Percentiles rank a stretch among this genome's conserved stretches.
Conservation (phyloP, 495 filamentous ascomycete species). For the Rhypophila decipiens region DNA sequence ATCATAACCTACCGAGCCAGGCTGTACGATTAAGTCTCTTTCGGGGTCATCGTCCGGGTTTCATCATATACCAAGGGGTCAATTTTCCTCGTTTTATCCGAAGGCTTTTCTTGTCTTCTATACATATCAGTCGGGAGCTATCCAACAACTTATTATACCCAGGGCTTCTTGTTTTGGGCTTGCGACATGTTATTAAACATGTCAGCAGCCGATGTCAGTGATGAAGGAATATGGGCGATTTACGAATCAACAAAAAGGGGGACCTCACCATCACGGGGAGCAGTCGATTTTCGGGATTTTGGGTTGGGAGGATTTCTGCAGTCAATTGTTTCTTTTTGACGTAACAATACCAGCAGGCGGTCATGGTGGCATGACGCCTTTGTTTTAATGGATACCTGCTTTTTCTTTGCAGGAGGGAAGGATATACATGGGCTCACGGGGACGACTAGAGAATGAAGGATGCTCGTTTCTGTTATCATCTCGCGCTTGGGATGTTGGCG, state of each 20-base stretch:
- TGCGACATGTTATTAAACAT: neutral
- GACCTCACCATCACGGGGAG: neutral
- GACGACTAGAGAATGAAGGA: too few species aligned
- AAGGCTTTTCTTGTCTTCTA: slow-evolving; percentile 10
- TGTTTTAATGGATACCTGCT: slow-evolving; percentile 1
- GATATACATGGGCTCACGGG: too few species aligned
- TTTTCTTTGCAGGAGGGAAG: slow-evolving; percentile 1
- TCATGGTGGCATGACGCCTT: neutral
- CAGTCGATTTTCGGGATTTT: neutral
- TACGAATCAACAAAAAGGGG: neutral
- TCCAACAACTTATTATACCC: slow-evolving; percentile 12
- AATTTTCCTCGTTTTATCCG: slow-evolving; percentile 1
- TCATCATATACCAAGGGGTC: slow-evolving; percentile 9
- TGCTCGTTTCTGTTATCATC: too few species aligned
- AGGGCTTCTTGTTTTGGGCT: slow-evolving; percentile 13
- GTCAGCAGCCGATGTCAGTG: neutral
- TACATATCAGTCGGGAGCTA: slow-evolving; percentile 22
- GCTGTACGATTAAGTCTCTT: slow-evolving; percentile 31
- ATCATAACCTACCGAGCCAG: slow-evolving; percentile 15
- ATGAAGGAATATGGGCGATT: neutral
- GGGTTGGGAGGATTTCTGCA: neutral
- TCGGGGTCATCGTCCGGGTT: slow-evolving; percentile 21
- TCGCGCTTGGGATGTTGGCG: neutral
- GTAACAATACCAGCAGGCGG: neutral
- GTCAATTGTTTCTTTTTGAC: too few species aligned